phyloP scores from a whole-genome alignment of 495 filamentous ascomycete species.

The Viridothelium virens region DNA sequence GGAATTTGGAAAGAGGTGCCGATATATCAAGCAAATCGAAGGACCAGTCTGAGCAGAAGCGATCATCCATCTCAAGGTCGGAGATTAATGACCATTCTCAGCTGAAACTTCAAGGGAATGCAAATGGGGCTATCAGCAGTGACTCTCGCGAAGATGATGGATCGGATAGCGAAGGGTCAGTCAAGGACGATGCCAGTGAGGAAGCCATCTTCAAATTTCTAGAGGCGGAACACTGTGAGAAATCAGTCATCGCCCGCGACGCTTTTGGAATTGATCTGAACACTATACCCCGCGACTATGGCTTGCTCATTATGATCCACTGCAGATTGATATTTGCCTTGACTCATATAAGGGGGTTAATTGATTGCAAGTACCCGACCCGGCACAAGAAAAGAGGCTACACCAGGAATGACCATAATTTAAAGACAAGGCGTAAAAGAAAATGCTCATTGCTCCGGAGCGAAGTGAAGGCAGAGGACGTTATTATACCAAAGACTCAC shows the following conservation, averaged over 20 bases:
- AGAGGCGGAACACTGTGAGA: neutral
- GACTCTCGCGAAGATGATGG: neutral
- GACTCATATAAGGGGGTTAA: neutral
- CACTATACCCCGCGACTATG: neutral
- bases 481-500: neutral
- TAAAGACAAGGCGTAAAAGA: neutral
- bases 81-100: neutral
- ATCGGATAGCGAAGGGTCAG: neutral
- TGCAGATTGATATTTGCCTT: neutral
- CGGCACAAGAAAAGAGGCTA: neutral
- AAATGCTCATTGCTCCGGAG: neutral
- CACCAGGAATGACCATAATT: neutral
- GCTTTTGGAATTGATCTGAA: neutral
- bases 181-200: neutral
- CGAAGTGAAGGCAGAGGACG: slow-evolving; percentile 2
- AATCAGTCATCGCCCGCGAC: neutral
- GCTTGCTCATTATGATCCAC: neutral
- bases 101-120: neutral
- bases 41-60: neutral
- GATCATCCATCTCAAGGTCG: neutral
- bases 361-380: neutral
- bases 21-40: neutral
- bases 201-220: neutral
- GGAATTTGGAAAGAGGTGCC: neutral
- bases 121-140: neutral